Evolutionary conservation across 2,329 filamentous ascomycete genomes (phyloP), one percentile per base, ranked within the genome.

Genomic region (Phialophora macrospora): DNA sequence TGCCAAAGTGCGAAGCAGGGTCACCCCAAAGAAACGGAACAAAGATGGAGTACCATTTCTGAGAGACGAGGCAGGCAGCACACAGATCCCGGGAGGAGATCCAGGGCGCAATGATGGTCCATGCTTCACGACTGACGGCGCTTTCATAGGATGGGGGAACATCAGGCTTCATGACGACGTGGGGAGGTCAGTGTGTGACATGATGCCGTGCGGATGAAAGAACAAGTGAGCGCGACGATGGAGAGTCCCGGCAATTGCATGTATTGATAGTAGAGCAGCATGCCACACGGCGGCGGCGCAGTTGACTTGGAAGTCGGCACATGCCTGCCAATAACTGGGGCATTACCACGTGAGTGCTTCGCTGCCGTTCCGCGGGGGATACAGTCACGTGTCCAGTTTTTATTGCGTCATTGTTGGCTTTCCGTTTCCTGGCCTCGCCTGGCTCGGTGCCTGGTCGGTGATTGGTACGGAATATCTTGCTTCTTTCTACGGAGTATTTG

Each of bases 1-100:
- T 68, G 57, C 71, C 84, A 72, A 88, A 88, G 74, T 88, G 85
- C 8, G 85, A 87, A 0, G 86, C 85, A 22, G 86, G 86, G 71
- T 85, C 83, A 17, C 86, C 86, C 86, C 86, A 88, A 1, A 88
- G 79, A 68, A 84, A 82, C 2, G 84, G 84, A 60, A 82, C 80
- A 69, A 88, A 87, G n/a, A 83, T 81, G 30, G 76, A 72, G 71
- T 88, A 84, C 85, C 86, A 88, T 78, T 79, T 77, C 61, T 77
- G 81, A 70, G 82, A 86, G 8, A 88, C 85, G 30, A 87, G 75
- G 4, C 83, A 82, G 7, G 81, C 82, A 26, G 84, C 80, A 68
- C 83, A 87, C 4, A 88, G 79, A 64, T 86, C 83, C 32, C 80
- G 78, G 2, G 85, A 86, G 1, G 80, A 79, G 4, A 88, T 80